Evolutionary conservation across 441 rosid species (phyloP).

Genomic region (Sinapis alba): DNA sequence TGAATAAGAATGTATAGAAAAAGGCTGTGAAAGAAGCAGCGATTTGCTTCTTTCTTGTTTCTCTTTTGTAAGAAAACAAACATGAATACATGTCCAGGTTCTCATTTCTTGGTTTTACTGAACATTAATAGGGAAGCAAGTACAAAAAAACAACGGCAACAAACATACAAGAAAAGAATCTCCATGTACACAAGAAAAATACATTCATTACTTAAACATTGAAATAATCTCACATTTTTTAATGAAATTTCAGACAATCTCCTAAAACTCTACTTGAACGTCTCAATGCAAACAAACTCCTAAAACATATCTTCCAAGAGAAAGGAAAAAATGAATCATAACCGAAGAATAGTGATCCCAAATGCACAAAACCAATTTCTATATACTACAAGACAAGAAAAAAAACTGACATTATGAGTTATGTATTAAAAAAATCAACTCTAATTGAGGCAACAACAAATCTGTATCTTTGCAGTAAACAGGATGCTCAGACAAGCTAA

Average conservation of each 20-base stretch:
- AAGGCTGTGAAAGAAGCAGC: conserved; percentile 42
- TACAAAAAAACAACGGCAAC: background rate
- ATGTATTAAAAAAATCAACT: too few species aligned
- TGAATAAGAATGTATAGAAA: conserved; percentile 41
- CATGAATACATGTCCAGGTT: conserved; percentile 24
- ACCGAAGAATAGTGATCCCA: conserved; percentile 42
- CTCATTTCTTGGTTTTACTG: conserved; percentile 5
- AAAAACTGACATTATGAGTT: background rate
- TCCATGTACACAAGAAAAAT: conserved; percentile 25
- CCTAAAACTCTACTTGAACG: conserved; percentile 11
- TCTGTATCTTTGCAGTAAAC: too few species aligned
- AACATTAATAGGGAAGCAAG: too few species aligned
- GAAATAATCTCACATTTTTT: conserved; percentile 35
- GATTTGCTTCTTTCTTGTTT: conserved; percentile 40
- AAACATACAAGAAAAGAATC: conserved; percentile 6
- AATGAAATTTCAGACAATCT: conserved; percentile 20
- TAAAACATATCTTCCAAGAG: conserved; percentile 24
- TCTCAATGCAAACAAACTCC: conserved; percentile 16
- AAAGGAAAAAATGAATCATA: conserved; percentile 29
- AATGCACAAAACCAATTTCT: conserved; percentile 38
- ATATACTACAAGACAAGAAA: conserved; percentile 42
- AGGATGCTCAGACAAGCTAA: too few species aligned
- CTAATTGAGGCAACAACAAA: too few species aligned
- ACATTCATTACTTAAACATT: conserved; percentile 26
- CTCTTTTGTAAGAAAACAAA: conserved; percentile 33